These are phyloP conservation scores for Daldinia eschscholtzii DNA, from an alignment of 2,329 filamentous ascomycete species.

Conservation along the genomic window DNA sequence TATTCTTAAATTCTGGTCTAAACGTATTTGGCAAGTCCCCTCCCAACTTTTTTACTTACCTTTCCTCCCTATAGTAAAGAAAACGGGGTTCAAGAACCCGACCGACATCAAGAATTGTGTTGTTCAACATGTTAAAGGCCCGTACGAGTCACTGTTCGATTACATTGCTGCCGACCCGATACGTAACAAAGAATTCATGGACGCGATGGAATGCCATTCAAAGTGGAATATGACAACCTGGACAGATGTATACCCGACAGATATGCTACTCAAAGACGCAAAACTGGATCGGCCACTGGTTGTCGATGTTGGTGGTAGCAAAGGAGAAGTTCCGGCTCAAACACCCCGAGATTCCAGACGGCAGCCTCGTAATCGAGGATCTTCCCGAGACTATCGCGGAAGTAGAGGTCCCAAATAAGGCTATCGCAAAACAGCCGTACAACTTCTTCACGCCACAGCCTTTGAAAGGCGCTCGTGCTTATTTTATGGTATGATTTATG, in stretches of 20 bases:
- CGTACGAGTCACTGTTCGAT: constrained; percentile 51
- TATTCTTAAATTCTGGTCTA: not conserved
- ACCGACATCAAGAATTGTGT: constrained; percentile 52
- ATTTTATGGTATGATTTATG: constrained; percentile 44
- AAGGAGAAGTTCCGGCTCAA: constrained; percentile 52
- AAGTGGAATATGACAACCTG: constrained; percentile 56
- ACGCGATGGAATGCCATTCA: constrained; percentile 56
- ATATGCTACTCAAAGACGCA: constrained; percentile 47
- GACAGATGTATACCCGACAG: constrained; percentile 54
- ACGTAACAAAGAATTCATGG: constrained; percentile 52
- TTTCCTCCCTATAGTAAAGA: constrained; percentile 42
- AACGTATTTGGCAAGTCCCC: not conserved
- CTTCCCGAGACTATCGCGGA: constrained; percentile 49
- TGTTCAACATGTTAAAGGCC: constrained; percentile 52
- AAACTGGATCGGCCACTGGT: constrained; percentile 50
- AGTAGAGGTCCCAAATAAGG: constrained; percentile 38
- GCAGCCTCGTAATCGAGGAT: constrained; percentile 48
- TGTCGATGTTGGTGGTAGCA: constrained; percentile 55
- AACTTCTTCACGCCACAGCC: constrained; percentile 58
- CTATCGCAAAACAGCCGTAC: constrained; percentile 51
- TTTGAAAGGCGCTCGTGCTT: constrained; percentile 55
- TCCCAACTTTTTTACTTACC: not conserved
- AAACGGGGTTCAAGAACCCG: constrained; percentile 53
- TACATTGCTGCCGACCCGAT: constrained; percentile 50
- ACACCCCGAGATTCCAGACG: constrained; percentile 45